These are phyloP conservation scores for Corynespora cassiicola DNA, from an alignment of 2,329 filamentous ascomycete genomes.

Conservation along the genomic window DNA sequence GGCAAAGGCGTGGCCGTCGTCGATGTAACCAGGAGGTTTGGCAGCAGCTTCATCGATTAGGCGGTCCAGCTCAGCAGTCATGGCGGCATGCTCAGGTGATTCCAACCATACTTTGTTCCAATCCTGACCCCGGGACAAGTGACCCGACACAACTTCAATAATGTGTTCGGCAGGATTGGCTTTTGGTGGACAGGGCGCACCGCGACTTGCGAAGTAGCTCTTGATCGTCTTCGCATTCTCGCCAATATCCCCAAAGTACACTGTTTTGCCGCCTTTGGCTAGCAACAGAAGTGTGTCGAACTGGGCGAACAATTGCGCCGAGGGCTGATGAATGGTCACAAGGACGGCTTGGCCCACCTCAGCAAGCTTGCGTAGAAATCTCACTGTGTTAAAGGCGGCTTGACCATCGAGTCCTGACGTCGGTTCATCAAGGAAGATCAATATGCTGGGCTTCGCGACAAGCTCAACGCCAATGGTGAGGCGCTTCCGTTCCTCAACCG, in stretches of 20 bases:
- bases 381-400: conserved; percentile 73
- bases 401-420: conserved; percentile 76
- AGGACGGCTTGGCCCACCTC: conserved; percentile 82
- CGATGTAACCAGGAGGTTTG: conserved; percentile 35
- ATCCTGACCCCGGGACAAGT: conserved; percentile 42
- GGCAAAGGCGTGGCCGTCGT: conserved; percentile 42
- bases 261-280: conserved; percentile 75
- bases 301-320: conserved; percentile 79
- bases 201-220: conserved; percentile 54
- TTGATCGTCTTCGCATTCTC: conserved; percentile 71
- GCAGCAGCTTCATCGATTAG: conserved; percentile 35
- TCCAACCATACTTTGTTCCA: conserved; percentile 49
- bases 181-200: conserved; percentile 60
- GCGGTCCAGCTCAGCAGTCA: conserved; percentile 39
- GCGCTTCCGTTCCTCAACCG: conserved; percentile 68
- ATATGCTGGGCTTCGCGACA: conserved; percentile 68
- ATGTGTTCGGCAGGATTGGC: conserved; percentile 73
- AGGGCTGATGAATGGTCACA: conserved; percentile 87
- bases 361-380: conserved; percentile 75
- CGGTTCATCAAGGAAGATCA: conserved; percentile 78
- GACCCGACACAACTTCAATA: conserved; percentile 71
- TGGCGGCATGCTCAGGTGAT: conserved; percentile 35
- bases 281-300: conserved; percentile 81
- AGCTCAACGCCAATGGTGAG: conserved; percentile 66
- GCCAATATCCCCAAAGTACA: conserved; percentile 84